phyloP scores from a whole-genome alignment of 2,329 filamentous ascomycete species.

The Ramularia endophylla region DNA sequence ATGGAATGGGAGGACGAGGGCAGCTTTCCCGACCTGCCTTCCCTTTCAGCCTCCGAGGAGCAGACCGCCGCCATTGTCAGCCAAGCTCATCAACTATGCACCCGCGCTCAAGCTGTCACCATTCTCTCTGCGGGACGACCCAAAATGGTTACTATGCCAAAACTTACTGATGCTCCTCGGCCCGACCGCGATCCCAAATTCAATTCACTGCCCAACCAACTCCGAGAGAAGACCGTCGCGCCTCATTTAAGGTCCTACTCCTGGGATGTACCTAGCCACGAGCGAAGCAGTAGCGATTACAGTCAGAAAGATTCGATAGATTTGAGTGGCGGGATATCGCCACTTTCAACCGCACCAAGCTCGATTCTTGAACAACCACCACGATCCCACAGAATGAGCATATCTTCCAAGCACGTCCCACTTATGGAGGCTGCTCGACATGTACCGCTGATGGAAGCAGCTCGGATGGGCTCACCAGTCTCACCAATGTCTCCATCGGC shows the following conservation, averaged over 20 bases:
- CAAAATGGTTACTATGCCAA: constrained; percentile 25
- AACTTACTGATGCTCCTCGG: constrained; percentile 9
- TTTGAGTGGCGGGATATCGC: constrained; percentile 13
- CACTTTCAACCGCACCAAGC: constrained; percentile 20
- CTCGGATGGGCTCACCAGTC: constrained; percentile 3
- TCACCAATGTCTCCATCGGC: constrained; percentile 1
- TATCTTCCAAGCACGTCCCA: no score
- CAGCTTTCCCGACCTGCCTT: constrained; percentile 11
- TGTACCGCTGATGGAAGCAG: constrained; percentile 17
- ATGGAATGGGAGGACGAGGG: constrained; percentile 13
- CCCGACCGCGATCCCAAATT: neutral
- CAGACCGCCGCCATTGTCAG: neutral
- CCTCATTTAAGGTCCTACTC: neutral
- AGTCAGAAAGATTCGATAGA: constrained; percentile 8
- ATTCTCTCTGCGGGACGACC: constrained; percentile 25
- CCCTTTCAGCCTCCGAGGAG: constrained; percentile 3
- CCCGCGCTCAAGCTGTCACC: constrained; percentile 23
- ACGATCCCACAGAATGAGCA: constrained; percentile 5
- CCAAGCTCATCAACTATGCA: constrained; percentile 19
- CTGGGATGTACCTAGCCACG: neutral
- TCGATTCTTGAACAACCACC: constrained; percentile 14
- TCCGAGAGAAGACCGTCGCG: neutral
- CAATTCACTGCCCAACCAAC: neutral
- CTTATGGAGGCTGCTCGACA: constrained; percentile 7
- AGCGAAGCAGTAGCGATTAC: neutral